Conservation (phyloP, 192 early-diverging fungal species). For the Physocladia obscura region DNA sequence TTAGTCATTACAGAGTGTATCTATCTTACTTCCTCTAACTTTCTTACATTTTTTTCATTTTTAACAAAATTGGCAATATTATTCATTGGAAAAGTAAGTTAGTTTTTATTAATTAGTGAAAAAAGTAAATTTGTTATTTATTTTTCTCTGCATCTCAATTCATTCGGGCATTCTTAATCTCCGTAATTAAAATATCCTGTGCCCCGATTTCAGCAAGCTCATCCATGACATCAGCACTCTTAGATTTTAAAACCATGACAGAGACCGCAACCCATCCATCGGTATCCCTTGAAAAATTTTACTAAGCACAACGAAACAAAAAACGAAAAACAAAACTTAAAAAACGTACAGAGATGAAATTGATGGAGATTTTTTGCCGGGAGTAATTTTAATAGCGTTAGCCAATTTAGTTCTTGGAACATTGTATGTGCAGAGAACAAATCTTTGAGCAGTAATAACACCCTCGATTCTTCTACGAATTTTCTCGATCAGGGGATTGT, state of each 20-base stretch:
- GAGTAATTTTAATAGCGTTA: conserved; percentile 73
- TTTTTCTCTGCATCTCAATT: too few species aligned
- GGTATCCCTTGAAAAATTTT: conserved; percentile 59
- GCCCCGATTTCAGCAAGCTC: conserved; percentile 80
- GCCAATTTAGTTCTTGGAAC: conserved; percentile 66
- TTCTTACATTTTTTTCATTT: too few species aligned
- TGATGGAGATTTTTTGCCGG: conserved; percentile 91
- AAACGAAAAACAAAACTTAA: neutral
- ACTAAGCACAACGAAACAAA: neutral
- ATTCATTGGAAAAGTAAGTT: too few species aligned
- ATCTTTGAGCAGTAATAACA: conserved; percentile 83
- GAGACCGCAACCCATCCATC: conserved; percentile 86
- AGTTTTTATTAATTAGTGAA: too few species aligned
- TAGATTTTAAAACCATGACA: conserved; percentile 81
- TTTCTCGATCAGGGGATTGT: conserved; percentile 77
- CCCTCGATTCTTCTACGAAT: conserved; percentile 86
- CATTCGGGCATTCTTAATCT: conserved; percentile 40
- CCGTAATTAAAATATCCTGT: conserved; percentile 79
- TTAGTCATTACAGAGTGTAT: too few species aligned
- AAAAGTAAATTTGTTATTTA: too few species aligned
- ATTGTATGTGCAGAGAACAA: conserved; percentile 91
- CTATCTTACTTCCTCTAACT: too few species aligned
- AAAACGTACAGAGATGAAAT: conserved; percentile 66
- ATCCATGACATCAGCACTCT: conserved; percentile 88
- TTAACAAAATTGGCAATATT: too few species aligned